A percentile compares a stretch with the other conserved stretches of the same genome.
Conservation (phyloP, 2,329 filamentous ascomycete species). For the Dothiorella sarmentorum region DNA sequence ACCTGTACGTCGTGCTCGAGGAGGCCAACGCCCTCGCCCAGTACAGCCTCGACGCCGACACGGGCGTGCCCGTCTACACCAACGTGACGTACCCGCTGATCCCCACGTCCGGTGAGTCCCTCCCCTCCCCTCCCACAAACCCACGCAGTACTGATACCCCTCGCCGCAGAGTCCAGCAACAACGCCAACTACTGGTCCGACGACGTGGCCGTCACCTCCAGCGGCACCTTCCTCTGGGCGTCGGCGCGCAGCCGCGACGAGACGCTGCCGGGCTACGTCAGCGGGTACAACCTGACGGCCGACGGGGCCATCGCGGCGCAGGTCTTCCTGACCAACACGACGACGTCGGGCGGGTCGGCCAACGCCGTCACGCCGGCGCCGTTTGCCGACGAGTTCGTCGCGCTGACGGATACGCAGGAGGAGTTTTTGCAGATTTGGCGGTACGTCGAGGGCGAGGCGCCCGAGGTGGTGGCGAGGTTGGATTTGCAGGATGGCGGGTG, state of each 20-base stretch:
- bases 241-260: constrained; percentile 24
- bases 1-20: constrained; percentile 31
- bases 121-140: neutral
- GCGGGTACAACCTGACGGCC: constrained; percentile 29
- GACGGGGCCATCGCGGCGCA: constrained; percentile 30
- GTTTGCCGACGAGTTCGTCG: constrained; percentile 34
- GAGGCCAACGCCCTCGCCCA: constrained; percentile 25
- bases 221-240: constrained; percentile 24
- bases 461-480: constrained; percentile 20
- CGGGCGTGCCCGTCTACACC: constrained; percentile 7
- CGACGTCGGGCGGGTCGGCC: constrained; percentile 34
- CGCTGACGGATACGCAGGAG: constrained; percentile 34
- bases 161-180: constrained; percentile 17
- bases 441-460: constrained; percentile 20
- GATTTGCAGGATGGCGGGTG: constrained; percentile 18
- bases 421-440: constrained; percentile 39
- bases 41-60: constrained; percentile 24
- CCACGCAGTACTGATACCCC: neutral
- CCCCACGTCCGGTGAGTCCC: constrained; percentile 9
- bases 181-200: constrained; percentile 27
- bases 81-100: constrained; percentile 24
- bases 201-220: constrained; percentile 24
- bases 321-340: constrained; percentile 32
- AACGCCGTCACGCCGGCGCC: constrained; percentile 34
- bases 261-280: constrained; percentile 32